Percentiles rank a stretch among this genome's conserved stretches.
phyloP scores from a whole-genome alignment of 805 yeast genomes.

The Candida takata region DNA sequence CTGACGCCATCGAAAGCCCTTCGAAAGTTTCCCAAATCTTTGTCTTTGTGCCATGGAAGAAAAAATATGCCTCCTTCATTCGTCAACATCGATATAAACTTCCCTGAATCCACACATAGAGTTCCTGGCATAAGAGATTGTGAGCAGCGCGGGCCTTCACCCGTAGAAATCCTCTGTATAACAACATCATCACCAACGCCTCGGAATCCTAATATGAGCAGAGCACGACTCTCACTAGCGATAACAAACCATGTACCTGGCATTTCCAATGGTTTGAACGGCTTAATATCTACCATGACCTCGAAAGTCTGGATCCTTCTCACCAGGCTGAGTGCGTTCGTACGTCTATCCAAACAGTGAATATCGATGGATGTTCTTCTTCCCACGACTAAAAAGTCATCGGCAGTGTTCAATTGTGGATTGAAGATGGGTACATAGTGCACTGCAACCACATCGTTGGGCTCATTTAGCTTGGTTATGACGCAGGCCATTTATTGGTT shows the following conservation, averaged over 20 bases:
- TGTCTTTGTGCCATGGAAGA: constrained; percentile 8
- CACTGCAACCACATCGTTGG: constrained; percentile 6
- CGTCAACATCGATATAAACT: constrained; percentile 12
- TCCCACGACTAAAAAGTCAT: constrained; percentile 12
- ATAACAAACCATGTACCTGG: constrained; percentile 12
- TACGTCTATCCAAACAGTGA: neutral
- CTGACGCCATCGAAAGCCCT: constrained; percentile 7
- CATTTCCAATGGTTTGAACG: constrained; percentile 7
- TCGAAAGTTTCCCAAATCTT: constrained; percentile 11
- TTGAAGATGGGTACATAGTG: constrained; percentile 6
- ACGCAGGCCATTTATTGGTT: constrained; percentile 12
- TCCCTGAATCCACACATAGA: constrained; percentile 9
- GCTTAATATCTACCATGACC: constrained; percentile 11
- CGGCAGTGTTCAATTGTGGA: constrained; percentile 1
- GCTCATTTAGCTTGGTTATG: constrained; percentile 9
- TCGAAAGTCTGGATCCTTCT: constrained; percentile 11
- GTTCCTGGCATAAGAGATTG: constrained; percentile 10
- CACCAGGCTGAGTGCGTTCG: constrained; percentile 3
- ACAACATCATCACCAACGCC: constrained; percentile 10
- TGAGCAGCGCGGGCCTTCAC: neutral
- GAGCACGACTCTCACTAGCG: constrained; percentile 10
- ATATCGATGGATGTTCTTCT: constrained; percentile 13
- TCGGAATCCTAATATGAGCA: constrained; percentile 14
- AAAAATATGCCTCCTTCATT: constrained; percentile 13
- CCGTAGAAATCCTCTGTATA: constrained; percentile 5